phyloP scores from a whole-genome alignment of 1,284 basidiomycete genomes.

The Rhodotorula glutinis region DNA sequence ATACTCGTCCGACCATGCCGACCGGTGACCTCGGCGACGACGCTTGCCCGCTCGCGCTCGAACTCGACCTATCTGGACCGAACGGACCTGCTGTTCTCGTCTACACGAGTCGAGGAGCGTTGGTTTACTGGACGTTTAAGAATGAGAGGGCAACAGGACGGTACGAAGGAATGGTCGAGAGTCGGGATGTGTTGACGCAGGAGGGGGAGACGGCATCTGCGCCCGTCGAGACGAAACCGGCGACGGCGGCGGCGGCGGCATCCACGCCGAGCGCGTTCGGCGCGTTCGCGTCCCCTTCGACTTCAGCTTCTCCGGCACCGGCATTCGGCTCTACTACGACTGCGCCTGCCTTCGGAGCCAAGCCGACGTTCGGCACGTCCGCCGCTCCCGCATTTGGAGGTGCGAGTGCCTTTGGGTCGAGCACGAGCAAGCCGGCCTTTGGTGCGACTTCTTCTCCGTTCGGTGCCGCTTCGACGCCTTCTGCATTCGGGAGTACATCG shows the following conservation, averaged over 20 bases:
- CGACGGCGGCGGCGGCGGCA: conserved; percentile 2
- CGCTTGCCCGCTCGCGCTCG: conserved; percentile 53
- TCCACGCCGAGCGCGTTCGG: conserved; percentile 14
- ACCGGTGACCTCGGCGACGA: conserved; percentile 50
- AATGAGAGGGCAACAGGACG: conserved; percentile 46
- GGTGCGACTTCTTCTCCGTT: conserved; percentile 5
- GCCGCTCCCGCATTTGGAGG: conserved; percentile 5
- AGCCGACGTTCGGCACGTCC: neutral
- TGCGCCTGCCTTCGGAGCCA: neutral
- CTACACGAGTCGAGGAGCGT: conserved; percentile 54
- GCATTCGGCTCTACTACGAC: conserved; percentile 13
- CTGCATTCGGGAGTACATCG: neutral
- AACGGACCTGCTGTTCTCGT: conserved; percentile 52
- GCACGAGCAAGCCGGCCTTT: conserved; percentile 15
- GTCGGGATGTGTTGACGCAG: conserved; percentile 30
- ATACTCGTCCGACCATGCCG: conserved; percentile 53
- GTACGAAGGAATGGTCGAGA: conserved; percentile 51
- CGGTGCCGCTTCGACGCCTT: neutral
- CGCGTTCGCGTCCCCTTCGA: conserved; percentile 27
- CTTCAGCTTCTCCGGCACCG: no score
- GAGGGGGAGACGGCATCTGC: conserved; percentile 6
- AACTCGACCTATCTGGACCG: conserved; percentile 52
- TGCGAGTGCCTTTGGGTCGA: conserved; percentile 5
- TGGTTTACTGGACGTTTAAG: conserved; percentile 54
- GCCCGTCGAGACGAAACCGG: conserved; percentile 13